Evolutionary conservation across 2,329 filamentous ascomycete genomes (phyloP), one percentile per base, ranked within the genome.

Genomic region (Aspergillus oerlinghausenensis): DNA sequence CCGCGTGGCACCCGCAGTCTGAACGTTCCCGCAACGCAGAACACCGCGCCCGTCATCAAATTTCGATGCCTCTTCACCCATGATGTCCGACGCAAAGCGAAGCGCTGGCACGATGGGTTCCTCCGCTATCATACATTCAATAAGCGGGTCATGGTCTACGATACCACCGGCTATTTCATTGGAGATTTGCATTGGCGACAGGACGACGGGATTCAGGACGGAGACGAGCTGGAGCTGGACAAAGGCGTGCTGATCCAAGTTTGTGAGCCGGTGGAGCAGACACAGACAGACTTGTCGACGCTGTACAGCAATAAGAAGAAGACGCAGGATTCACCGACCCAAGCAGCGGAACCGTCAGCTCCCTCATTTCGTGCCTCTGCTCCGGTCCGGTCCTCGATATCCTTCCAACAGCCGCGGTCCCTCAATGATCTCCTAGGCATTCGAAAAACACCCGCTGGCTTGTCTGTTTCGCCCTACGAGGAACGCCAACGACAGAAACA

Each of bases 111-210:
- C 67, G 92, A 97, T 86, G 92, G 93, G 38, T 86, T 86, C 52
- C 83, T 97, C 59, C 89, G 88, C 62, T 96, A 88, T 62, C 92
- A 97, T 69, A 88, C 89, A 0, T 96, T 96, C 82, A 97, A 97
- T 77, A 90, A 87, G 69, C 86, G 90, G 4, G 79, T 94, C 58
- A 95, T 97, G 90, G 89, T 95, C 6, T 93, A 94, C 66, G 92
- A 96, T 71, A 86, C 90, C 49, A 79, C 84, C 2, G 85, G 89
- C 0, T 90, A 92, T 70, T 90, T 88, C 62, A 82, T 97, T 28
- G 92, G 92, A 3, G 92, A 96, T 70, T 84, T 86, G 32, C 90
- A 96, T 73, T 94, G 89, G 87, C 85, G 85, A 47, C 81, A 86
- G 49, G 82, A 83, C 52, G 82, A 81, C 40, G 82, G 83, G n/a